Percentiles rank a stretch among this genome's conserved stretches.
These are phyloP conservation scores for Amniculicola lignicola DNA, from an alignment of 495 filamentous ascomycete species.

Conservation along the genomic window DNA sequence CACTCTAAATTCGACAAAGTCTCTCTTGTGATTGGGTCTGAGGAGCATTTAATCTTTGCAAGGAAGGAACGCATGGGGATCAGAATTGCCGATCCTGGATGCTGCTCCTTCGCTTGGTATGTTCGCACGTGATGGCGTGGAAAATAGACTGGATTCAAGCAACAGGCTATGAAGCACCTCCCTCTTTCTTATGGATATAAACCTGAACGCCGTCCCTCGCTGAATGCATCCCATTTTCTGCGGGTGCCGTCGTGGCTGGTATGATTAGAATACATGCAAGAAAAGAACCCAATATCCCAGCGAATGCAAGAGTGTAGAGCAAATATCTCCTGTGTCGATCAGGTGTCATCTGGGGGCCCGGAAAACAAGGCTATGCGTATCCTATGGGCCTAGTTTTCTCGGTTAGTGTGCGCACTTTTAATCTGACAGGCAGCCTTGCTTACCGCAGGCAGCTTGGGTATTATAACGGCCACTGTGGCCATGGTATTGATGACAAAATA, in stretches of 20 bases:
- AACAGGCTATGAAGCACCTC: slow-evolving; percentile 1
- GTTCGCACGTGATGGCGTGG: not conserved
- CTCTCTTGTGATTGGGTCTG: no score
- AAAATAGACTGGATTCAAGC: not conserved
- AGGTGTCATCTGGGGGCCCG: slow-evolving; percentile 28
- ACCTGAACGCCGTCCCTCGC: slow-evolving; percentile 12
- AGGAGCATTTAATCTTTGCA: no score
- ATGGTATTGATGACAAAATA: slow-evolving; percentile 97
- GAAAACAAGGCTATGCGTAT: slow-evolving; percentile 32
- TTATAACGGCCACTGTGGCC: slow-evolving; percentile 84
- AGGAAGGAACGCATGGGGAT: no score
- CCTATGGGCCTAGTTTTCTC: slow-evolving; percentile 23
- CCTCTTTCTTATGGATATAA: not conserved
- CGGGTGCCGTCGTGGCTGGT: slow-evolving; percentile 8
- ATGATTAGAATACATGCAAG: slow-evolving; percentile 15
- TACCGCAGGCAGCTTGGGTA: slow-evolving; percentile 93
- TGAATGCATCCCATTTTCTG: slow-evolving; percentile 14
- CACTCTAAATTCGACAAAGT: no score
- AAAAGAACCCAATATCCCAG: not conserved
- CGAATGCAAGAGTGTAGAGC: slow-evolving; percentile 14
- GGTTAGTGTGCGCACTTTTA: not conserved
- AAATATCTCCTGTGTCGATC: not conserved
- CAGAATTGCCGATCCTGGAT: no score
- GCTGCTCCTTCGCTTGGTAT: no score
- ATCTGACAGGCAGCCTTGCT: slow-evolving; percentile 39